phyloP scores from a whole-genome alignment of 306 rosid genomes.

The Herpetospermum pedunculosum region DNA sequence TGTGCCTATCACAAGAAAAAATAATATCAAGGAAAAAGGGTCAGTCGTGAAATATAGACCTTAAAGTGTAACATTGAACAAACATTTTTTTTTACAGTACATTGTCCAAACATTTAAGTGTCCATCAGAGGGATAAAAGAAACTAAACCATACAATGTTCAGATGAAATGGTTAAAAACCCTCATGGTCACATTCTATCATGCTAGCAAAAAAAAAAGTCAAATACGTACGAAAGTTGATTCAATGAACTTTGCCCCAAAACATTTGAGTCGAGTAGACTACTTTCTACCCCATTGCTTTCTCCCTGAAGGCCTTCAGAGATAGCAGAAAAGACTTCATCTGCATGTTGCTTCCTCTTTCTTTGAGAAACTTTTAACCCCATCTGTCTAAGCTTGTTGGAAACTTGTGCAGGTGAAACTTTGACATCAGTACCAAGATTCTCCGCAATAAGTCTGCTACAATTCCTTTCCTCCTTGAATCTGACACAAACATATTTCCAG shows the following conservation, averaged over 20 bases:
- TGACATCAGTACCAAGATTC: constrained; percentile 56
- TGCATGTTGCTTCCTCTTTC: constrained; percentile 27
- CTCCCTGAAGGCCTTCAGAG: constrained; percentile 30
- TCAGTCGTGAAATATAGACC: neutral
- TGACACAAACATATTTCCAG: too few species aligned
- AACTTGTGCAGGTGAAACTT: constrained; percentile 55
- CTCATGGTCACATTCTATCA: neutral
- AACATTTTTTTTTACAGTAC: neutral
- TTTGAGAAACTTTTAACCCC: constrained; percentile 41
- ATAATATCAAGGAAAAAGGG: neutral
- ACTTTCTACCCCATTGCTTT: constrained; percentile 11
- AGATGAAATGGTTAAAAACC: constrained; percentile 7
- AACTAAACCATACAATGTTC: neutral
- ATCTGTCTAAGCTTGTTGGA: constrained; percentile 57
- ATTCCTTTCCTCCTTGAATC: constrained; percentile 57
- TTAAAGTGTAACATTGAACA: neutral
- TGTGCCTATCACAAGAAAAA: constrained; percentile 27
- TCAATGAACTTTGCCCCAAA: constrained; percentile 24
- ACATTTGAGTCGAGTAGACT: constrained; percentile 21
- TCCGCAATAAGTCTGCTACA: constrained; percentile 59
- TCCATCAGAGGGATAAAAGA: neutral
- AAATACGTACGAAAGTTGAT: constrained; percentile 42
- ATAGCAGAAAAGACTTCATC: constrained; percentile 19
- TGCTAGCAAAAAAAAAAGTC: neutral
- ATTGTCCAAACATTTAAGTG: neutral